Conservation (phyloP, 306 rosid genomes). For the Pueraria montana region DNA sequence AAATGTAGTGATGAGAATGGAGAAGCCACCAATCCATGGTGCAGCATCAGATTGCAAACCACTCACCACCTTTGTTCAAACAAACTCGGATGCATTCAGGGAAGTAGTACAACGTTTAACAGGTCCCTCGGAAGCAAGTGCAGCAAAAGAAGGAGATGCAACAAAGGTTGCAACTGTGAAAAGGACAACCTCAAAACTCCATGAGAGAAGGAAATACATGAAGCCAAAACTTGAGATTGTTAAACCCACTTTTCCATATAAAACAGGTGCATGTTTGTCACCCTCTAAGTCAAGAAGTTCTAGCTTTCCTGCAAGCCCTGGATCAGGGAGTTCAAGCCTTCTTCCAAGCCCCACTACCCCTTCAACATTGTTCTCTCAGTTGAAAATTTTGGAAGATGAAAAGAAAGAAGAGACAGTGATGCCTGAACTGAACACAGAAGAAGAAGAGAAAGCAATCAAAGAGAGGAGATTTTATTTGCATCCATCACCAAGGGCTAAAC, state of each 20-base stretch:
- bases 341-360: constrained; percentile 73
- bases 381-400: constrained; percentile 60
- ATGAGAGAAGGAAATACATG: constrained; percentile 79
- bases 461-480: constrained; percentile 84
- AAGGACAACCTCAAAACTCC: constrained; percentile 65
- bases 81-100: constrained; percentile 72
- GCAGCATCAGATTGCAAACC: constrained; percentile 60
- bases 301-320: constrained; percentile 58
- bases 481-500: constrained; percentile 72
- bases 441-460: constrained; percentile 81
- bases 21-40: constrained; percentile 51
- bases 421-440: constrained; percentile 55
- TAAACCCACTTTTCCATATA: constrained; percentile 60
- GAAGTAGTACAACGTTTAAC: constrained; percentile 86
- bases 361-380: constrained; percentile 65
- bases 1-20: constrained; percentile 53
- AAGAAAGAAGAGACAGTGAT: constrained; percentile 40
- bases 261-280: constrained; percentile 44
- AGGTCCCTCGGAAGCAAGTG: constrained; percentile 63
- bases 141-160: constrained; percentile 41
- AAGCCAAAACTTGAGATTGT: constrained; percentile 88
- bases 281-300: constrained; percentile 56
- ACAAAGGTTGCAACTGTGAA: constrained; percentile 47
- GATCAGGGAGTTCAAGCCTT: constrained; percentile 48
- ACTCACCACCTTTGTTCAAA: constrained; percentile 79